Evolutionary conservation across 441 rosid species (phyloP).

Genomic region (Bruguiera hainesii): DNA sequence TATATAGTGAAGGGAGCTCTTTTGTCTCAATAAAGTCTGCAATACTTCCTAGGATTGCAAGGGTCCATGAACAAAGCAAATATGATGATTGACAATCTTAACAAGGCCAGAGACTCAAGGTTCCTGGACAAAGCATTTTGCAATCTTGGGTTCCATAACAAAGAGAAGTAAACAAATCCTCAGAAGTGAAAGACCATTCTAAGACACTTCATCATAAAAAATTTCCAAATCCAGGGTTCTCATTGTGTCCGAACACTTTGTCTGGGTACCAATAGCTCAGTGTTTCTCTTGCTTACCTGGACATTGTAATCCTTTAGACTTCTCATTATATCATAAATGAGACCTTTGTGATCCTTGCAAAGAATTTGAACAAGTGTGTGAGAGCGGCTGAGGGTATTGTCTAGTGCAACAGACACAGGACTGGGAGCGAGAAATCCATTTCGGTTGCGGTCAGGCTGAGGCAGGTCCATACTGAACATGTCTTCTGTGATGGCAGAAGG

Average conservation of each 20-base stretch:
- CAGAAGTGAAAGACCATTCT: background rate
- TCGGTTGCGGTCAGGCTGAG: constrained; percentile 14
- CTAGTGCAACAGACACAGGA: constrained; percentile 40
- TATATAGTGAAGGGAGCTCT: background rate
- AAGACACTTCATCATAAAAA: background rate
- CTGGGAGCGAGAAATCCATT: constrained; percentile 34
- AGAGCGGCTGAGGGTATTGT: constrained; percentile 52
- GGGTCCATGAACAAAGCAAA: background rate
- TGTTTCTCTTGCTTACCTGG: constrained; percentile 36
- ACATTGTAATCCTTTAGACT: constrained; percentile 66
- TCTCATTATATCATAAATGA: constrained; percentile 60
- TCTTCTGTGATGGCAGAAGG: constrained; percentile 48
- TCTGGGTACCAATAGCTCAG: background rate
- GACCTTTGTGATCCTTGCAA: constrained; percentile 73
- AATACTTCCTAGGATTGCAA: background rate
- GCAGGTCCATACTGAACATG: constrained; percentile 46
- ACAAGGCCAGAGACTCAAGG: background rate
- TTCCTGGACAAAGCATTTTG: background rate
- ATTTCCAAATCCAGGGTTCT: background rate
- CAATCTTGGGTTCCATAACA: background rate
- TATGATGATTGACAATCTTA: background rate
- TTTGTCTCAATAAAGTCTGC: background rate
- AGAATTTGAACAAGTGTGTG: constrained; percentile 54
- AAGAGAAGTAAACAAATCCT: background rate
- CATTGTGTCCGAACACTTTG: background rate